A percentile compares a stretch with the other conserved stretches of the same genome.
Evolutionary conservation across 2,329 filamentous ascomycete genomes (phyloP).

Genomic region (Cercospora sp.): DNA sequence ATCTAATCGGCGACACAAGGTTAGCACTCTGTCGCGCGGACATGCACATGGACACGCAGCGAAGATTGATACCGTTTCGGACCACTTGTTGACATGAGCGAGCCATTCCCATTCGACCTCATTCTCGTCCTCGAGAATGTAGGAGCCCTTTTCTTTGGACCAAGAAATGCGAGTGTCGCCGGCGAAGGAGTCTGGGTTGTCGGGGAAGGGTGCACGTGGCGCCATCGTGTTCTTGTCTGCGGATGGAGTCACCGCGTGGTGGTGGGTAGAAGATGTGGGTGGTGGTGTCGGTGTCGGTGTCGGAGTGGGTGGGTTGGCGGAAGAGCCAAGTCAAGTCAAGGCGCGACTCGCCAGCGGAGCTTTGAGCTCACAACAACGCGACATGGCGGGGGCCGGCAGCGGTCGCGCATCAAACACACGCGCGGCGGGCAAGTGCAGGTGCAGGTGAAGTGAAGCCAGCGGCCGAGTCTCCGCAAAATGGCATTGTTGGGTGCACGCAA

Average conservation of each 20-base stretch:
- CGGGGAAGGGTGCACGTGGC: constrained; percentile 47
- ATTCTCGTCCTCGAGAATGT: constrained; percentile 79
- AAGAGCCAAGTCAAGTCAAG: background rate
- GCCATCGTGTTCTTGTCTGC: constrained; percentile 18
- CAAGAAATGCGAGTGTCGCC: constrained; percentile 81
- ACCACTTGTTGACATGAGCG: constrained; percentile 69
- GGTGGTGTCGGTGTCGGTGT: background rate
- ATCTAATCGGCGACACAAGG: constrained; percentile 44
- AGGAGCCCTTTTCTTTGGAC: constrained; percentile 74
- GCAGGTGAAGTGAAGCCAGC: background rate
- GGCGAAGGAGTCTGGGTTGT: constrained; percentile 67
- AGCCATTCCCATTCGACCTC: constrained; percentile 86
- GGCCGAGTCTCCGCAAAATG: background rate
- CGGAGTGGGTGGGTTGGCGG: background rate
- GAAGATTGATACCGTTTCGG: constrained; percentile 57
- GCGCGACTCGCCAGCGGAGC: background rate
- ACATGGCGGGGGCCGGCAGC: background rate
- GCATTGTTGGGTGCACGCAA: background rate
- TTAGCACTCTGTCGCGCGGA: constrained; percentile 23
- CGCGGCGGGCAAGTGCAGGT: background rate
- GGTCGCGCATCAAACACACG: background rate
- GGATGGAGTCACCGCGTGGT: background rate
- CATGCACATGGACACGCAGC: background rate
- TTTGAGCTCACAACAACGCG: background rate
- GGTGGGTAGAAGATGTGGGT: background rate